Evolutionary conservation across 78 protist genomes (phyloP), one percentile per base, ranked within the genome.

Genomic region (Dictyostelium firmibasis): DNA sequence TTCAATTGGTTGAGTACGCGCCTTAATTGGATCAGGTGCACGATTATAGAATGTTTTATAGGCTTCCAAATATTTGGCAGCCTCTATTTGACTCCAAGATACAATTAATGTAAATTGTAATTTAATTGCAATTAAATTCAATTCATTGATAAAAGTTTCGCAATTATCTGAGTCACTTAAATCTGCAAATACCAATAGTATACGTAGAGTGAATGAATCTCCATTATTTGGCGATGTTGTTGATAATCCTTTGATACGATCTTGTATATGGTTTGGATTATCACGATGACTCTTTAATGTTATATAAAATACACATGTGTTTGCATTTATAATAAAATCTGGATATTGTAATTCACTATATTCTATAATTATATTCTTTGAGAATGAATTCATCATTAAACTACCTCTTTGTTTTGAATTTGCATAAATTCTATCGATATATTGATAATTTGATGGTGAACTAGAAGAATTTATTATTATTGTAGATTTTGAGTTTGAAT

Each of bases 391-490:
- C 25, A 81, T 43, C 6, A 86, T 50, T 60, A 64, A 64, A 60
- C 79, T 86, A 23, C 85, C 92, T 62, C 44, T 86, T 75, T 76
- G 74, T 38, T 8, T n/a, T 77, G 79, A 76, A 86, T 77, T 86
- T 25, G 53, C 85, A 23, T 35, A 84, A n/a, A 47, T 41, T 31
- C 31, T 27, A 44, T 10, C 50, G 35, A 7, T 10, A 64, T 62
- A 47, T 38, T 57, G 70, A 76, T 62, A 31, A 23, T 57, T 86
- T 38, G 62, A 50, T 41, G 86, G n/a, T n/a, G n/a, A n/a, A n/a
- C n/a, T n/a, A n/a, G n/a, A n/a, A n/a, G n/a, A n/a, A n/a, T n/a
- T n/a, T n/a, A n/a, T n/a, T n/a, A n/a, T n/a, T n/a, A n/a, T n/a
- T n/a, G n/a, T n/a, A n/a, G n/a, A n/a, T n/a, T n/a, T n/a, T n/a